Conservation (phyloP, 139 green algal genomes). For the Tetratostichococcus sp. region DNA sequence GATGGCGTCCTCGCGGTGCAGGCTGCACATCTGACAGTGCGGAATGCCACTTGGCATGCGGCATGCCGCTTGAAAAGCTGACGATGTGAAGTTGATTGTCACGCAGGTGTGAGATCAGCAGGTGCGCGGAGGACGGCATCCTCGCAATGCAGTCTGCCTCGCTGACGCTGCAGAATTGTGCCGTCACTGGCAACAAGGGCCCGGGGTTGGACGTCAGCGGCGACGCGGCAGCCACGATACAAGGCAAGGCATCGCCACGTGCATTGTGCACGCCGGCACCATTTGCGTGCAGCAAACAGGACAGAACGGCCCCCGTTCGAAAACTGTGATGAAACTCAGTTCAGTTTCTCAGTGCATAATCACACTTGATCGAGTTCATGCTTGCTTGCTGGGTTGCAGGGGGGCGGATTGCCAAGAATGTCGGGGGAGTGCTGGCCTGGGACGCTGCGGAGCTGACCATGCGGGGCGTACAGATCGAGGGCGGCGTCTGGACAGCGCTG, state of each 20-base stretch:
- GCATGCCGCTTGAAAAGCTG: too few relatives aligned
- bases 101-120: conserved; percentile 26
- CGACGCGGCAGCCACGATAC: background rate
- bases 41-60: too few relatives aligned
- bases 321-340: too few relatives aligned
- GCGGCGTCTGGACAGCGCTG: conserved; percentile 42
- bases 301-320: too few relatives aligned
- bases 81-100: background rate
- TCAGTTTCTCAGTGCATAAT: too few relatives aligned
- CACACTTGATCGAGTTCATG: too few relatives aligned
- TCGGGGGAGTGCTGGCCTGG: conserved; percentile 59
- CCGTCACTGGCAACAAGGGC: conserved; percentile 34
- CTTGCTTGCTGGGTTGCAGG: too few relatives aligned
- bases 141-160: conserved; percentile 32
- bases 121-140: conserved; percentile 46
- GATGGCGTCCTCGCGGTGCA: conserved; percentile 49
- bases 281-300: background rate
- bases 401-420: conserved; percentile 23
- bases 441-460: conserved; percentile 19
- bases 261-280: too few relatives aligned
- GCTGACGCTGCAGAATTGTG: conserved; percentile 16
- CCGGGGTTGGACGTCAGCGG: conserved; percentile 42
- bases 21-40: conserved; percentile 5
- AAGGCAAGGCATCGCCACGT: background rate
- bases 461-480: conserved; percentile 3